These are phyloP conservation scores for Fraxinus quadrangulata DNA, from an alignment of 257 asterid genomes.

Conservation along the genomic window DNA sequence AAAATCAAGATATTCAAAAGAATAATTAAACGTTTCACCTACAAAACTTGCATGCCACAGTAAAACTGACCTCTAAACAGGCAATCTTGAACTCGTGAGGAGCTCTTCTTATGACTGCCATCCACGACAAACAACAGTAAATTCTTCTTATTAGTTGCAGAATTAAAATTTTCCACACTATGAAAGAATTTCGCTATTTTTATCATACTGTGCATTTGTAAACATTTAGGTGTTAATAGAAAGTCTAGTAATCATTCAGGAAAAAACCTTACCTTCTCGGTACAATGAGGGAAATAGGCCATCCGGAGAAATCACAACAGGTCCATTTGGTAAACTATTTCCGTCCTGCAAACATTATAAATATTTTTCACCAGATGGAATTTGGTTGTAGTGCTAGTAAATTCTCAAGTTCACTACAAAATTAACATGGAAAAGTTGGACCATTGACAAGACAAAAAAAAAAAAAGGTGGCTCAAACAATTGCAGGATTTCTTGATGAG, in stretches of 20 bases:
- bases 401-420: background rate
- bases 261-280: conserved; percentile 71
- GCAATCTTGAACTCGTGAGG: conserved; percentile 99
- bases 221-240: background rate
- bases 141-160: background rate
- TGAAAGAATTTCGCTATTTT: background rate
- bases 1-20: background rate
- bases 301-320: conserved; percentile 98
- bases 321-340: conserved; percentile 88
- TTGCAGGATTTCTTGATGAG: background rate
- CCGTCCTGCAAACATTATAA: conserved; percentile 73
- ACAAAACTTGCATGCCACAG: background rate
- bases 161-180: background rate
- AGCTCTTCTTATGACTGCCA: conserved; percentile 92
- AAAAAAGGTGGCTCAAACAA: background rate
- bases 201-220: background rate
- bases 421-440: background rate
- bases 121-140: conserved; percentile 19
- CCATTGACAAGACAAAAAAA: background rate
- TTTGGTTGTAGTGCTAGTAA: background rate
- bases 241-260: background rate
- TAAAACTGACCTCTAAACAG: conserved; percentile 81
- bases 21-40: background rate
- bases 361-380: conserved; percentile 15
- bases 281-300: conserved; percentile 93